Evolutionary conservation across 768 basidiomycete species (phyloP).

Genomic region (Lactarius quietus): DNA sequence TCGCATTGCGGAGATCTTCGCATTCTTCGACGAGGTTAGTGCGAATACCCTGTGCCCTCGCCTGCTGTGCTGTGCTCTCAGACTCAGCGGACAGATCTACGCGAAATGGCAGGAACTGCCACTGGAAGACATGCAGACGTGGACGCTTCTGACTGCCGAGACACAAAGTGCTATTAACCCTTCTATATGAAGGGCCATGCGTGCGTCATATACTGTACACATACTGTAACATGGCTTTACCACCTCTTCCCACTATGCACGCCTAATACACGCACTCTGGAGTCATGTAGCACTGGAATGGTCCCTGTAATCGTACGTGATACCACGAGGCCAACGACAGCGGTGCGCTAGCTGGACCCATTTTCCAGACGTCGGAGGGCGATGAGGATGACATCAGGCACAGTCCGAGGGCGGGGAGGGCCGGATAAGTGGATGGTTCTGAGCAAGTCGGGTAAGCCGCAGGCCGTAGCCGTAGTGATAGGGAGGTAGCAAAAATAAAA

Average conservation of each 20-base stretch:
- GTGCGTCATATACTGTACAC: no score
- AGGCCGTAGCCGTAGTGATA: background rate
- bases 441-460: no score
- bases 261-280: background rate
- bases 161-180: slow-evolving; percentile 29
- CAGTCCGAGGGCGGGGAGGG: no score
- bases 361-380: no score
- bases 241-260: background rate
- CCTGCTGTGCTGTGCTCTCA: background rate
- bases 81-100: slow-evolving; percentile 39
- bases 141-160: slow-evolving; percentile 41
- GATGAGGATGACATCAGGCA: no score
- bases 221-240: no score
- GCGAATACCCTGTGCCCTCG: background rate
- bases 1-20: slow-evolving; percentile 45
- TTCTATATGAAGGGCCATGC: background rate
- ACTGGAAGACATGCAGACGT: slow-evolving; percentile 53
- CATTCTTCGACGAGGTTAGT: slow-evolving; percentile 52
- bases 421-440: no score
- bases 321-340: no score
- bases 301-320: no score
- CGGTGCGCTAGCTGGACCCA: no score
- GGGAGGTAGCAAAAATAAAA: background rate
- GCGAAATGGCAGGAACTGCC: slow-evolving; percentile 54
- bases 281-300: background rate